phyloP scores from a whole-genome alignment of 805 yeast species.

The Wickerhamiella kurtzmanii region DNA sequence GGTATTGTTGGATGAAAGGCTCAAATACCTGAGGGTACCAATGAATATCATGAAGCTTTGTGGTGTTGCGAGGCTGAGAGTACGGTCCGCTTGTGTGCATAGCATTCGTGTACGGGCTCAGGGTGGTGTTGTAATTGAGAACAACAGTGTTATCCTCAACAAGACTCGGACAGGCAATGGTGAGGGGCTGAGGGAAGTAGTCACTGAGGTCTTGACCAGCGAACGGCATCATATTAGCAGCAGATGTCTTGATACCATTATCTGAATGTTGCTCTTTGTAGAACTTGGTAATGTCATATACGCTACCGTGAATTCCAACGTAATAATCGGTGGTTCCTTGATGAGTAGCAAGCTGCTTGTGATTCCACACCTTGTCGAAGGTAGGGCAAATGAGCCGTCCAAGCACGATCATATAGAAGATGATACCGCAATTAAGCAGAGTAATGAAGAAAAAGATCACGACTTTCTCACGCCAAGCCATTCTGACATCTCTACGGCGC shows the following conservation, averaged over 20 bases:
- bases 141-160: slow-evolving; percentile 24
- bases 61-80: slow-evolving; percentile 19
- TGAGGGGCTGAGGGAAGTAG: slow-evolving; percentile 31
- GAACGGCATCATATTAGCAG: slow-evolving; percentile 25
- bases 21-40: slow-evolving; percentile 28
- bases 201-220: slow-evolving; percentile 30
- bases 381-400: slow-evolving; percentile 30
- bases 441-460: slow-evolving; percentile 26
- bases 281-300: slow-evolving; percentile 30
- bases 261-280: slow-evolving; percentile 31
- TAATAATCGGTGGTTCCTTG: slow-evolving; percentile 27
- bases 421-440: slow-evolving; percentile 27
- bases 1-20: slow-evolving; percentile 26
- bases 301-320: slow-evolving; percentile 29
- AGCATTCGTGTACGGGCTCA: slow-evolving; percentile 20
- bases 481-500: slow-evolving; percentile 30
- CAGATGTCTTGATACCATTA: slow-evolving; percentile 24
- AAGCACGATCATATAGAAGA: slow-evolving; percentile 32
- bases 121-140: slow-evolving; percentile 24
- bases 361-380: slow-evolving; percentile 30
- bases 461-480: slow-evolving; percentile 33
- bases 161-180: slow-evolving; percentile 29
- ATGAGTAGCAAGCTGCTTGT: slow-evolving; percentile 25
- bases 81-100: slow-evolving; percentile 25
- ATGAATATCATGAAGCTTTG: slow-evolving; percentile 24